Evolutionary conservation across 2,329 filamentous ascomycete species (phyloP).

Genomic region (Parascedosporium putredinis): DNA sequence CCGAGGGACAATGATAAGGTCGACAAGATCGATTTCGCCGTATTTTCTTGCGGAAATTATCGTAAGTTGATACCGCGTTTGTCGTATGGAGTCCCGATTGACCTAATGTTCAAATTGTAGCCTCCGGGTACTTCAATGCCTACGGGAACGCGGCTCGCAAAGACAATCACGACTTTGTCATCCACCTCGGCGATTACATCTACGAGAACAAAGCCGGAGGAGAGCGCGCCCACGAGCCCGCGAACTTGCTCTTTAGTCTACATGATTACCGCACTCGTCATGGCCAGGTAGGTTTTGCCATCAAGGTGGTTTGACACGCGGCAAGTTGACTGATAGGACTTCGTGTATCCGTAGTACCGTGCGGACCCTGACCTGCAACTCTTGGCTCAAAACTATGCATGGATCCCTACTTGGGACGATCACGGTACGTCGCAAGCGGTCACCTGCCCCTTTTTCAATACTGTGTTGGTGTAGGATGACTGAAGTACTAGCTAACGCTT

Average conservation of each 20-base stretch:
- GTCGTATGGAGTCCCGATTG: no score
- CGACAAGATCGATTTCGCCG: conserved; percentile 48
- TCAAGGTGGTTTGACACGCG: no score
- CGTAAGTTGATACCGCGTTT: conserved; percentile 26
- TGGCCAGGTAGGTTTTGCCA: conserved; percentile 21
- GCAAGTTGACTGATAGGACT: no score
- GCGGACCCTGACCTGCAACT: conserved; percentile 30
- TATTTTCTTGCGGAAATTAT: conserved; percentile 64
- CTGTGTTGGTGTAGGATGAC: no score
- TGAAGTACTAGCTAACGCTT: not conserved
- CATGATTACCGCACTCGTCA: conserved; percentile 33
- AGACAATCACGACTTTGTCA: conserved; percentile 47
- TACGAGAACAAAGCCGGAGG: conserved; percentile 41
- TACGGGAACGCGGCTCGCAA: conserved; percentile 50
- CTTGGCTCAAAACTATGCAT: conserved; percentile 29
- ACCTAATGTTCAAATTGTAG: no score
- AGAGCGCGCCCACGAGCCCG: conserved; percentile 21
- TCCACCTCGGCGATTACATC: conserved; percentile 52
- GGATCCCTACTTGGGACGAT: conserved; percentile 32
- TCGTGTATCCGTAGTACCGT: conserved; percentile 29
- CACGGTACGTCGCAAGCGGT: not conserved
- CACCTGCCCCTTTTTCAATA: not conserved
- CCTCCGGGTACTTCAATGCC: conserved; percentile 36
- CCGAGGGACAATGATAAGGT: conserved; percentile 46
- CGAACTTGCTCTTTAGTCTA: conserved; percentile 21